Conservation (phyloP, 495 filamentous ascomycete genomes). For the Neurospora africana region DNA sequence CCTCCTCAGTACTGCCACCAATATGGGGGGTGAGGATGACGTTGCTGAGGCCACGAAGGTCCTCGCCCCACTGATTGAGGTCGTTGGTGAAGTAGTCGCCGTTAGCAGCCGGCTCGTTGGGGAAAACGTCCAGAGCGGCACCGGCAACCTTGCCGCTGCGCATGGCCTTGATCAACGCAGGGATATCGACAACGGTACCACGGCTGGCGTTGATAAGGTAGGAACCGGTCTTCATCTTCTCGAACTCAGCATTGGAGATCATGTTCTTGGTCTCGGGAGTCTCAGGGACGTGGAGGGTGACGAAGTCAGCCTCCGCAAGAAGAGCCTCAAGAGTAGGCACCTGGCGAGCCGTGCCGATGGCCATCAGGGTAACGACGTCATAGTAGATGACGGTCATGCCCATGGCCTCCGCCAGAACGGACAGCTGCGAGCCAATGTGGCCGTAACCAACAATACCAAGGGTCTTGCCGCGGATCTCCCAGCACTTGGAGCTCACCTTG, state of each 20-base stretch:
- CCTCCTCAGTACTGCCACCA: constrained; percentile 95
- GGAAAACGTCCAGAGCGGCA: constrained; percentile 92
- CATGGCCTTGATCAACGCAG: constrained; percentile 81
- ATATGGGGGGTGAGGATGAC: constrained; percentile 94
- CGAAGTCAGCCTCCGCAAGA: constrained; percentile 73
- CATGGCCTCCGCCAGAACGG: constrained; percentile 92
- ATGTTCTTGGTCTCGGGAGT: constrained; percentile 83
- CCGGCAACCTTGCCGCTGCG: constrained; percentile 82
- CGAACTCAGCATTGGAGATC: constrained; percentile 67
- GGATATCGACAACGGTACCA: constrained; percentile 89
- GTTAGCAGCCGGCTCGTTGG: constrained; percentile 84
- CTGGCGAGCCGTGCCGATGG: constrained; percentile 75
- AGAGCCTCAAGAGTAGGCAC: constrained; percentile 67
- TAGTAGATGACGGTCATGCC: constrained; percentile 96
- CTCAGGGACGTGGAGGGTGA: constrained; percentile 92
- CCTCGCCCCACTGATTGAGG: constrained; percentile 81
- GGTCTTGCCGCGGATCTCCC: constrained; percentile 97
- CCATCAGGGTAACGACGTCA: constrained; percentile 88
- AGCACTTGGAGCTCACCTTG: constrained; percentile 91
- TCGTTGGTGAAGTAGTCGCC: constrained; percentile 84
- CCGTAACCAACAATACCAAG: constrained; percentile 95
- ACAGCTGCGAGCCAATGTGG: constrained; percentile 94
- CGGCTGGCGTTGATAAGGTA: constrained; percentile 96
- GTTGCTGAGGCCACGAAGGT: constrained; percentile 78
- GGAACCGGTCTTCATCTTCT: constrained; percentile 80